Evolutionary conservation across 73 alveolate genomes (phyloP).

Genomic region (Tetrahymena thermophila): DNA sequence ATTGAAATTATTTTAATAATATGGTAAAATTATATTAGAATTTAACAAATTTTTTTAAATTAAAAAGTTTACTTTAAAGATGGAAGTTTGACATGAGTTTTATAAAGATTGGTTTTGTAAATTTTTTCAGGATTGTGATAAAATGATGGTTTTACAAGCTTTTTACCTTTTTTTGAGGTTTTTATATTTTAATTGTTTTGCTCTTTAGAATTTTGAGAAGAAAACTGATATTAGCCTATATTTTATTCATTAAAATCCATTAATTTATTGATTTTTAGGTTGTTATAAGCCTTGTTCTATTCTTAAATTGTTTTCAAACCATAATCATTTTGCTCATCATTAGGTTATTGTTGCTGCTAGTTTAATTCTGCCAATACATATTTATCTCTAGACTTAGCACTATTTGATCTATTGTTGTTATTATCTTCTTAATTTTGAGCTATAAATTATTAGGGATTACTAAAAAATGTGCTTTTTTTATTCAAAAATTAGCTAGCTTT

Average conservation of each 20-base stretch:
- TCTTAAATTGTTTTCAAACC: not conserved
- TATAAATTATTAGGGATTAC: not conserved
- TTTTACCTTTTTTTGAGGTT: not conserved
- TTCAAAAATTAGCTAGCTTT: not conserved
- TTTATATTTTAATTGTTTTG: not conserved
- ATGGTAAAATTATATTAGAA: no score
- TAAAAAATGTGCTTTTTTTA: not conserved
- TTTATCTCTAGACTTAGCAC: not conserved
- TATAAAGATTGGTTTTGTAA: not conserved
- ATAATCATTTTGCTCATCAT: not conserved
- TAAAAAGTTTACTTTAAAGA: not conserved
- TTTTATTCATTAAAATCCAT: not conserved
- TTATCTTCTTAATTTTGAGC: not conserved
- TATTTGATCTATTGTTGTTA: not conserved
- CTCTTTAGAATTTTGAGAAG: not conserved
- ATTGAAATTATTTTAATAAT: no score
- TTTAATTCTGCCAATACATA: not conserved
- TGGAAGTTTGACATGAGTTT: not conserved
- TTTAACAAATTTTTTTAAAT: not conserved
- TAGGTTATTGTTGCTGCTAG: not conserved
- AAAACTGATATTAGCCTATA: not conserved
- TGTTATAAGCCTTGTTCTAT: not conserved
- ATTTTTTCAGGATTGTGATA: not conserved
- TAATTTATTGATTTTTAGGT: not conserved
- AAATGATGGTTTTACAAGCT: not conserved